A percentile compares a stretch with the other conserved stretches of the same genome.
phyloP scores from a whole-genome alignment of 495 filamentous ascomycete genomes.

The Barbatosphaeria neglecta region DNA sequence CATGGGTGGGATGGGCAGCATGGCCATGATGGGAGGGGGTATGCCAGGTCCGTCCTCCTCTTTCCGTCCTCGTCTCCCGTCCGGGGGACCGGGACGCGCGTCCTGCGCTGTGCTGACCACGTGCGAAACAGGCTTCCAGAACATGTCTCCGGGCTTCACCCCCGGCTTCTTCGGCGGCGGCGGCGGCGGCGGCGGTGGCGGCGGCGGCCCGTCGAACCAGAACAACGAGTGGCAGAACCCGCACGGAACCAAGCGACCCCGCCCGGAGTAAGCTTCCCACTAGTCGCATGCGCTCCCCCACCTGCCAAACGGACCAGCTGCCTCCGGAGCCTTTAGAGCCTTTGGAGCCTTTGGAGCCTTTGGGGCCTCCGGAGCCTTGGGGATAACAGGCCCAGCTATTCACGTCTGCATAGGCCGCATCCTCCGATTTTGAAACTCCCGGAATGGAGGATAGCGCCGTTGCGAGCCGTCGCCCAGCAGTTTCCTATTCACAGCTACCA shows the following conservation, averaged over 20 bases:
- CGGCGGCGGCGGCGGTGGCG: conserved; percentile 26
- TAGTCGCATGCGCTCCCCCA: too few relatives aligned
- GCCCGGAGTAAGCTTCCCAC: conserved; percentile 28
- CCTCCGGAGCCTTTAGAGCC: too few relatives aligned
- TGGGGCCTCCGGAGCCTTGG: too few relatives aligned
- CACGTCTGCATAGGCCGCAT: too few relatives aligned
- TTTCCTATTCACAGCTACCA: too few relatives aligned
- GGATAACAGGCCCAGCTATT: too few relatives aligned
- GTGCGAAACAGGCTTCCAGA: conserved; percentile 48
- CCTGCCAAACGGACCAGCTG: too few relatives aligned
- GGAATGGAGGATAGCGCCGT: too few relatives aligned
- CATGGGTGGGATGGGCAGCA: conserved; percentile 4
- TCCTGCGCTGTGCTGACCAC: not conserved
- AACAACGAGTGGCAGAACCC: conserved; percentile 62
- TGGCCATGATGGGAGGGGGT: conserved; percentile 16
- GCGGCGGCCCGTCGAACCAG: conserved; percentile 17
- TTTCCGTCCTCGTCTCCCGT: not conserved
- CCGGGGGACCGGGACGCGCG: not conserved
- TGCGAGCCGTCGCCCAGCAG: too few relatives aligned
- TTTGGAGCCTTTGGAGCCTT: too few relatives aligned
- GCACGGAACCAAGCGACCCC: conserved; percentile 69
- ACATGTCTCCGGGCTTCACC: conserved; percentile 61
- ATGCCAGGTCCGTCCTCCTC: conserved; percentile 13
- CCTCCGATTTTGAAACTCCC: too few relatives aligned
- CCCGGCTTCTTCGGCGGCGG: conserved; percentile 59